These are phyloP conservation scores for Oropetium thomaeum DNA, from an alignment of 176 grass and related monocot species.

Conservation along the genomic window DNA sequence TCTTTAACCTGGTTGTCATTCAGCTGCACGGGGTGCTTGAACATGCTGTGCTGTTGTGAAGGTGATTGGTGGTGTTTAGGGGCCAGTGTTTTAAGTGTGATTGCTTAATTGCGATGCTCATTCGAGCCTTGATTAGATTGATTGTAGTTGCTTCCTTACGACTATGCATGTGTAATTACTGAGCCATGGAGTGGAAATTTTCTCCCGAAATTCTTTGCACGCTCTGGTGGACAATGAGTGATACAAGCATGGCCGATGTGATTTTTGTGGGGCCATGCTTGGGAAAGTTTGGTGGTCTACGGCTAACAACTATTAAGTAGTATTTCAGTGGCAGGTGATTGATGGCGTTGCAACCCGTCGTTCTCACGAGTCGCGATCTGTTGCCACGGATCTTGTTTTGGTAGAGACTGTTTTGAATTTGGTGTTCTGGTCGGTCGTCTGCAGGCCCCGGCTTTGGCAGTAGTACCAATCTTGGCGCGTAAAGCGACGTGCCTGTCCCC, in stretches of 20 bases:
- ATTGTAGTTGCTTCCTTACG: constrained; percentile 15
- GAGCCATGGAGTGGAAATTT: constrained; percentile 9
- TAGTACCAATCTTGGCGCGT: background rate
- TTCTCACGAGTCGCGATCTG: background rate
- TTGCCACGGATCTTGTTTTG: constrained; percentile 27
- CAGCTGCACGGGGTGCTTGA: background rate
- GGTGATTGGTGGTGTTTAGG: constrained; percentile 42
- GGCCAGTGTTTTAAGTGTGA: constrained; percentile 32
- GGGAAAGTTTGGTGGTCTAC: constrained; percentile 5
- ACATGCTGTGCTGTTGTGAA: background rate
- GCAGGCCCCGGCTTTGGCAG: background rate
- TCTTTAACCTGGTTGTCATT: constrained; percentile 33
- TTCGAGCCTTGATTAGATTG: constrained; percentile 37
- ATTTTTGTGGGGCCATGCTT: background rate
- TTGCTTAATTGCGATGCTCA: constrained; percentile 34
- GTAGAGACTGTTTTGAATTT: constrained; percentile 12
- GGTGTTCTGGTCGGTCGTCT: constrained; percentile 11
- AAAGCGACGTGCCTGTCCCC: constrained; percentile 3
- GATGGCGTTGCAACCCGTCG: background rate
- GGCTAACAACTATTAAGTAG: too few species aligned
- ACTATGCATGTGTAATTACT: constrained; percentile 49
- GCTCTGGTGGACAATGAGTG: background rate
- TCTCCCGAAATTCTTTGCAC: background rate
- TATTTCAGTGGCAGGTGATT: background rate
- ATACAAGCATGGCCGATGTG: background rate